These are phyloP conservation scores for Poronia punctata DNA, from an alignment of 495 filamentous ascomycete genomes.

Conservation along the genomic window DNA sequence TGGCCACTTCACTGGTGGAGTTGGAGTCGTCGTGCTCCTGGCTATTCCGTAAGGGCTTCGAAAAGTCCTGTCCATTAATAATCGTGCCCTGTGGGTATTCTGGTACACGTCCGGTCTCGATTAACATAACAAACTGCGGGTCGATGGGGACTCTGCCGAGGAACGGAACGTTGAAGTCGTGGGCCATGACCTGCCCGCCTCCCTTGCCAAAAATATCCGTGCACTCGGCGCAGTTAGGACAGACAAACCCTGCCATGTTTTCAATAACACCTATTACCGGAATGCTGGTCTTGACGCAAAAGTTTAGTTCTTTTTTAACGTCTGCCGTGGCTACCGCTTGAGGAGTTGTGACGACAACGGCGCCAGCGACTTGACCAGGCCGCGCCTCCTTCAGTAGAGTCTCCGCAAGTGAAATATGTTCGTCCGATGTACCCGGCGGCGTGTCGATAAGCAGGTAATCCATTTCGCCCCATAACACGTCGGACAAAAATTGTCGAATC, in stretches of 20 bases:
- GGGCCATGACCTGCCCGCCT: constrained; percentile 83
- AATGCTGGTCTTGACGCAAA: constrained; percentile 81
- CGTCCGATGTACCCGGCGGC: constrained; percentile 91
- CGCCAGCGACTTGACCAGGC: constrained; percentile 60
- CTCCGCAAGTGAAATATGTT: constrained; percentile 92
- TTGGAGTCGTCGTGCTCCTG: constrained; percentile 13
- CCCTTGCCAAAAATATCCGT: constrained; percentile 88
- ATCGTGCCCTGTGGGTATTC: constrained; percentile 42
- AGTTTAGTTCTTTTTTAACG: constrained; percentile 93
- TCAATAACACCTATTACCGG: constrained; percentile 83
- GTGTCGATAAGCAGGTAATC: constrained; percentile 94
- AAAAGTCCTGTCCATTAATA: constrained; percentile 42
- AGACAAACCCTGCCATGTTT: constrained; percentile 97
- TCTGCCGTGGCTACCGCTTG: constrained; percentile 91
- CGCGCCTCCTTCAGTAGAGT: constrained; percentile 61
- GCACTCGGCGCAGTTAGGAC: constrained; percentile 88
- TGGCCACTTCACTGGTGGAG: constrained; percentile 24
- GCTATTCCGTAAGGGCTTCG: constrained; percentile 18
- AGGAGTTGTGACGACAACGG: constrained; percentile 91
- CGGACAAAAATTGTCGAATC: constrained; percentile 90
- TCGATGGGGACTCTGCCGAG: constrained; percentile 87
- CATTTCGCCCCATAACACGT: constrained; percentile 82
- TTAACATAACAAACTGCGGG: constrained; percentile 51
- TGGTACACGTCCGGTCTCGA: constrained; percentile 46
- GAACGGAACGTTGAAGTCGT: constrained; percentile 76